Evolutionary conservation across 1,284 basidiomycete species (phyloP).

Genomic region (Irpex lacteus): DNA sequence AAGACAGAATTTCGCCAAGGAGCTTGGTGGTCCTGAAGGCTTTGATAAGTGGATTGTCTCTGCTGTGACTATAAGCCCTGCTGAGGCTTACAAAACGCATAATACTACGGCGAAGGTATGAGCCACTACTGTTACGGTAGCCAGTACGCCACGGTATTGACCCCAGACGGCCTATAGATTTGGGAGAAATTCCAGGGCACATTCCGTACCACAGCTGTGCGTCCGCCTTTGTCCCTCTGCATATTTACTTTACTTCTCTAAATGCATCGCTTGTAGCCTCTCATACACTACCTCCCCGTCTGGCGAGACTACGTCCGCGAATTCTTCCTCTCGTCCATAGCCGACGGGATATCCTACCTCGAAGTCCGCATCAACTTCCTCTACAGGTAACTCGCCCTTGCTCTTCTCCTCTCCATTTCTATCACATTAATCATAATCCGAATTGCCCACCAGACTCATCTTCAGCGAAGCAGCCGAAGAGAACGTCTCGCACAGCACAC

Average conservation of each 20-base stretch:
- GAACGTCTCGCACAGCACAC: slow-evolving; percentile 58
- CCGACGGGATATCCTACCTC: slow-evolving; percentile 72
- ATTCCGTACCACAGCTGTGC: slow-evolving; percentile 46
- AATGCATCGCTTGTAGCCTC: slow-evolving; percentile 33
- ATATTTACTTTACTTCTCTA: not conserved
- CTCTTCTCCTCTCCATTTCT: slow-evolving; percentile 1
- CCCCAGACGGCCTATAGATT: slow-evolving; percentile 42
- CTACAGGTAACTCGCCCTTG: slow-evolving; percentile 30
- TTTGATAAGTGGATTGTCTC: slow-evolving; percentile 66
- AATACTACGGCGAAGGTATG: slow-evolving; percentile 62
- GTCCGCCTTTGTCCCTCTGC: not conserved
- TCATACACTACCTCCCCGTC: slow-evolving; percentile 56
- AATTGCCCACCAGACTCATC: slow-evolving; percentile 35
- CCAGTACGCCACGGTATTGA: not conserved
- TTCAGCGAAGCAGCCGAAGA: slow-evolving; percentile 53
- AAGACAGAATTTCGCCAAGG: slow-evolving; percentile 45
- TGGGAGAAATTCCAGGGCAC: slow-evolving; percentile 66
- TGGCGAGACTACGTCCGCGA: slow-evolving; percentile 57
- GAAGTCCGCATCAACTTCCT: slow-evolving; percentile 72
- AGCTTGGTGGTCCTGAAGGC: slow-evolving; percentile 56
- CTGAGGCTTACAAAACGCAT: slow-evolving; percentile 67
- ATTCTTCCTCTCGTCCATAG: slow-evolving; percentile 60
- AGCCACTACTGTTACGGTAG: not conserved
- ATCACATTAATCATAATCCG: not conserved
- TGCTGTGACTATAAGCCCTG: slow-evolving; percentile 61